Evolutionary conservation across 1,284 basidiomycete genomes (phyloP).

Genomic region (Sporisorium scitamineum): DNA sequence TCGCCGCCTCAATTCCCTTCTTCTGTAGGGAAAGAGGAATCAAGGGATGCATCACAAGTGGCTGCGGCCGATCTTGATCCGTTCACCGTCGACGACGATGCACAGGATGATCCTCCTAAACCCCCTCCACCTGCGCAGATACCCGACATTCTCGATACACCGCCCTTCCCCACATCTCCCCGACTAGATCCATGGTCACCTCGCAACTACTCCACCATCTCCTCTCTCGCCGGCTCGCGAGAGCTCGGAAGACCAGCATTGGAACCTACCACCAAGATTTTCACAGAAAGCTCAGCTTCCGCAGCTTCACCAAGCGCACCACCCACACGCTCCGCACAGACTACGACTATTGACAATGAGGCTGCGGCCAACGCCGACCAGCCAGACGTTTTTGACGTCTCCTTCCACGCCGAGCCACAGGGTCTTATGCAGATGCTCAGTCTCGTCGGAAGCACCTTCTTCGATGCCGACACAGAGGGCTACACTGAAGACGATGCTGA

Average conservation of each 20-base stretch:
- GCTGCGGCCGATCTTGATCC: constrained; percentile 3
- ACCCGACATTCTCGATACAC: constrained; percentile 18
- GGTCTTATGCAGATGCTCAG: constrained; percentile 64
- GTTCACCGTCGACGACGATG: constrained; percentile 3
- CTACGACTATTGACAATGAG: background rate
- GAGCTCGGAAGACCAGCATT: constrained; percentile 36
- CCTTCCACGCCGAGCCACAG: constrained; percentile 47
- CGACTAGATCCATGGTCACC: constrained; percentile 41
- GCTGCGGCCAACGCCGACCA: background rate
- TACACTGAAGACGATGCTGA: constrained; percentile 39
- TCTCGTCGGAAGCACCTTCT: constrained; percentile 56
- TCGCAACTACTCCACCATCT: constrained; percentile 47
- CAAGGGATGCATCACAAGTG: background rate
- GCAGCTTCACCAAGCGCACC: background rate
- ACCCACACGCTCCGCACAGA: constrained; percentile 2
- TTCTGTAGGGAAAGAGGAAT: background rate
- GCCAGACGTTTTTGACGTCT: constrained; percentile 6
- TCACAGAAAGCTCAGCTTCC: constrained; percentile 5
- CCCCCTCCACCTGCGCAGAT: background rate
- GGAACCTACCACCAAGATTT: constrained; percentile 31
- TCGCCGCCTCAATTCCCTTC: background rate
- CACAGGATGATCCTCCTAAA: constrained; percentile 2
- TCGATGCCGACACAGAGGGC: constrained; percentile 57
- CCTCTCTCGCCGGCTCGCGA: constrained; percentile 35
- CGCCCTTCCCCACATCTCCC: constrained; percentile 42